phyloP scores from a whole-genome alignment of 2,329 filamentous ascomycete genomes.

The Blastomyces emzantsi region DNA sequence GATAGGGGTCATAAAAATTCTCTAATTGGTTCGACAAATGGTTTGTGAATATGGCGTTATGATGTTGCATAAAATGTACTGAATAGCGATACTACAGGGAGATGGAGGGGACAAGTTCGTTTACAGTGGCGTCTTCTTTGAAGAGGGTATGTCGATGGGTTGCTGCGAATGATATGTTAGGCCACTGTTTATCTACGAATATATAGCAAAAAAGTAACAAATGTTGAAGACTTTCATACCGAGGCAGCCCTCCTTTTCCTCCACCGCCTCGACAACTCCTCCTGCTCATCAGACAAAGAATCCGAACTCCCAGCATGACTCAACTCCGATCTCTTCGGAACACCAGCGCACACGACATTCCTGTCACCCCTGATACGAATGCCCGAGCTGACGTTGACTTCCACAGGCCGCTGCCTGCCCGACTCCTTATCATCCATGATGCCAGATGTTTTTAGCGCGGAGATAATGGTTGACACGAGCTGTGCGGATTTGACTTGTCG shows the following conservation, averaged over 20 bases:
- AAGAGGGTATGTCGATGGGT: slow-evolving; percentile 11
- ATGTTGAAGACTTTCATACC: slow-evolving; percentile 15
- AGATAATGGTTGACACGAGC: slow-evolving; percentile 21
- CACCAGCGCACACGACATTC: slow-evolving; percentile 22
- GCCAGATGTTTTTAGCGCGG: slow-evolving; percentile 18
- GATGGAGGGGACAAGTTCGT: background rate
- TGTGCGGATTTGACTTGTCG: slow-evolving; percentile 22
- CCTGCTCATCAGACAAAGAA: background rate
- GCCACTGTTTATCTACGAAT: background rate
- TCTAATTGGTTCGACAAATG: background rate
- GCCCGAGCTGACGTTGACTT: slow-evolving; percentile 24
- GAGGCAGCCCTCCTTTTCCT: slow-evolving; percentile 21
- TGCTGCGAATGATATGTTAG: slow-evolving; percentile 8
- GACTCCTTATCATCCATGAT: slow-evolving; percentile 14
- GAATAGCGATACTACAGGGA: background rate
- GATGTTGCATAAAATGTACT: background rate
- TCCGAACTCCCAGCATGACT: background rate
- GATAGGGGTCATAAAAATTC: background rate
- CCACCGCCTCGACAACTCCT: slow-evolving; percentile 6
- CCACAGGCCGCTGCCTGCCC: slow-evolving; percentile 15
- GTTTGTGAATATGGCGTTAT: background rate
- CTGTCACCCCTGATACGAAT: slow-evolving; percentile 23
- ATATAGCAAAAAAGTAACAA: slow-evolving; percentile 1
- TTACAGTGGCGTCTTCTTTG: slow-evolving; percentile 10
- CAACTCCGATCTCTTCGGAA: background rate